A percentile compares a stretch with the other conserved stretches of the same genome.
phyloP scores from a whole-genome alignment of 129 eudicot genomes.

The Flaveria sonorensis region DNA sequence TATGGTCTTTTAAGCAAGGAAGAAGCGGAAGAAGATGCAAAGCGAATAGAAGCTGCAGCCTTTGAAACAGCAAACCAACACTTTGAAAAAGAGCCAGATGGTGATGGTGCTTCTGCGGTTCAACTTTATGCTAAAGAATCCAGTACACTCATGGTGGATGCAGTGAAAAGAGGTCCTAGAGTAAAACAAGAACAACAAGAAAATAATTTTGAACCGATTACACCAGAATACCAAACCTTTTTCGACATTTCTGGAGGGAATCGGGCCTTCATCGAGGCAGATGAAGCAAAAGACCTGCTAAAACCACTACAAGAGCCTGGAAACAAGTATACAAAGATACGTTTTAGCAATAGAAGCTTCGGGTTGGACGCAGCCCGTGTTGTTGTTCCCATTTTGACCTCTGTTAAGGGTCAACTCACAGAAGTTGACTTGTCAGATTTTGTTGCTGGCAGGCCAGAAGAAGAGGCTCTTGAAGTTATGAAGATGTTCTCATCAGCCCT shows the following conservation, averaged over 20 bases:
- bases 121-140: conserved; percentile 70
- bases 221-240: conserved; percentile 22
- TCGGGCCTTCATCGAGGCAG: conserved; percentile 47
- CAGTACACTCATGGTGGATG: conserved; percentile 68
- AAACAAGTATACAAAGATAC: conserved; percentile 46
- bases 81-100: conserved; percentile 62
- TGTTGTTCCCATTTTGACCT: conserved; percentile 49
- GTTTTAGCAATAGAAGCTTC: conserved; percentile 68
- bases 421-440: conserved; percentile 68
- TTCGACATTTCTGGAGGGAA: conserved; percentile 71
- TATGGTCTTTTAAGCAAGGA: conserved; percentile 62
- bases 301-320: conserved; percentile 47
- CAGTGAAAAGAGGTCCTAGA: conserved; percentile 58
- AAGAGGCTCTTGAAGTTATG: conserved; percentile 71
- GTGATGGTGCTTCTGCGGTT: conserved; percentile 70
- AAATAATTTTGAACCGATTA: conserved; percentile 21
- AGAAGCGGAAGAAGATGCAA: conserved; percentile 76
- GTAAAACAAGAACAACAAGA: conserved; percentile 40
- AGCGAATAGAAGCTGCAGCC: conserved; percentile 55
- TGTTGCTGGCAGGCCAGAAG: conserved; percentile 65
- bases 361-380: conserved; percentile 58
- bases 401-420: conserved; percentile 49
- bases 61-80: conserved; percentile 58
- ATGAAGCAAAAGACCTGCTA: conserved; percentile 48
- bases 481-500: conserved; percentile 48